Evolutionary conservation across 176 grass and related monocot genomes (phyloP), one percentile per base, ranked within the genome.

Genomic region (Themeda triandra): DNA sequence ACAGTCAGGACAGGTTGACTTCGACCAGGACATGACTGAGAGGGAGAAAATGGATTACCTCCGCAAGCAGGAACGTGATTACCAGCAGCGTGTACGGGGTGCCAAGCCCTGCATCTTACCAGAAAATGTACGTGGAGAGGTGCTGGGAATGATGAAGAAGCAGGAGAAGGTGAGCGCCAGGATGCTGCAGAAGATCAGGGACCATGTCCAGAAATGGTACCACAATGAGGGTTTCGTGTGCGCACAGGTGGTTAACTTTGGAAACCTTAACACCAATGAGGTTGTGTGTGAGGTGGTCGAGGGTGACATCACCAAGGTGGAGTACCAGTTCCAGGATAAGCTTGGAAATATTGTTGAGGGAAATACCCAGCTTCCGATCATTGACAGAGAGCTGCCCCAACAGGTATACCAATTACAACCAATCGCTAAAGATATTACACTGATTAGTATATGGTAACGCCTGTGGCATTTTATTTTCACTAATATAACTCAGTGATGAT

Each of bases 41-140:
- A 88, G 91, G 82, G 96, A 95, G 87, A 98, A 98, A 86, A 89
- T 98, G 83, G 83, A 94, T 40, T 98, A 95, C 86, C 92, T 93
- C 42, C 83, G 96, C 30, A 93, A 80, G 72, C 97, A 96, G 85
- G 97, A 99, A 44, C 94, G 91, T 7, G 91, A 99, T 76, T 99
- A 99, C 53, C 91, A 82, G 88, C 84, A 83, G 70, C 90, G 96
- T 58, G 91, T 98, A 17, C 84, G 87, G 17, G 83, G 83, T 7
- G 88, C 96, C 13, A 91, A 89, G 69, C 81, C 87, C 0, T 98
- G 96, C 70, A 85, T 98, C 7, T 71, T 98, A 36, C 93, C 97
- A 2, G 87, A 86, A 10, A 58, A 82, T n/a, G 91, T 95, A 33
- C 77, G 91, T 7, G 86, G 86, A 15, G 96, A 98, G 88, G 90